These are phyloP conservation scores for Didymella arachidicola DNA, from an alignment of 2,329 filamentous ascomycete genomes.

Conservation along the genomic window DNA sequence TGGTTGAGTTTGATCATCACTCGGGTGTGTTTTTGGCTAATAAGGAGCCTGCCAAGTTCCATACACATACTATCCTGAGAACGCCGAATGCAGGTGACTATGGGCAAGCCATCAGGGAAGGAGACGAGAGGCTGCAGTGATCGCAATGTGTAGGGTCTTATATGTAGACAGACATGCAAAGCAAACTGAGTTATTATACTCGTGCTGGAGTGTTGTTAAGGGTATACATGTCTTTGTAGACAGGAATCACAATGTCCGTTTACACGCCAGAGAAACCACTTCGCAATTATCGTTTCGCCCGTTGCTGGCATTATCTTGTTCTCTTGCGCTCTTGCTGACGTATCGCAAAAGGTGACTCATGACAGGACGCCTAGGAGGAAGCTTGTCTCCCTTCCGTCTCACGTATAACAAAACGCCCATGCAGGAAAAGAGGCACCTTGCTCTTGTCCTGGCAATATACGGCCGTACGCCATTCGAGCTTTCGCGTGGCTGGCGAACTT, in stretches of 20 bases:
- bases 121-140: slow-evolving; percentile 25
- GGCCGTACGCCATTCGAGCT: not conserved
- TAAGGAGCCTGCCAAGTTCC: slow-evolving; percentile 75
- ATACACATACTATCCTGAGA: slow-evolving; percentile 77
- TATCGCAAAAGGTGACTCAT: slow-evolving; percentile 9
- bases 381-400: not conserved
- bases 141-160: not conserved
- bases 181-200: not conserved
- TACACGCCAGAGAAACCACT: not conserved
- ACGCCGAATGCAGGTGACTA: slow-evolving; percentile 81
- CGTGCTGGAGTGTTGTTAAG: not conserved
- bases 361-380: not conserved
- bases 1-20: slow-evolving; percentile 82
- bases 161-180: not conserved
- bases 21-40: slow-evolving; percentile 80
- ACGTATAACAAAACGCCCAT: not conserved
- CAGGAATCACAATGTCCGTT: too few species aligned
- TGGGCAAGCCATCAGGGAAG: slow-evolving; percentile 62
- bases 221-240: too few species aligned
- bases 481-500: not conserved
- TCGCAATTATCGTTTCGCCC: too few species aligned
- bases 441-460: not conserved
- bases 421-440: not conserved
- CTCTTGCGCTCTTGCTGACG: not conserved
- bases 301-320: too few species aligned